Evolutionary conservation across 139 green algal species (phyloP).

Genomic region (Chlorella sp.): DNA sequence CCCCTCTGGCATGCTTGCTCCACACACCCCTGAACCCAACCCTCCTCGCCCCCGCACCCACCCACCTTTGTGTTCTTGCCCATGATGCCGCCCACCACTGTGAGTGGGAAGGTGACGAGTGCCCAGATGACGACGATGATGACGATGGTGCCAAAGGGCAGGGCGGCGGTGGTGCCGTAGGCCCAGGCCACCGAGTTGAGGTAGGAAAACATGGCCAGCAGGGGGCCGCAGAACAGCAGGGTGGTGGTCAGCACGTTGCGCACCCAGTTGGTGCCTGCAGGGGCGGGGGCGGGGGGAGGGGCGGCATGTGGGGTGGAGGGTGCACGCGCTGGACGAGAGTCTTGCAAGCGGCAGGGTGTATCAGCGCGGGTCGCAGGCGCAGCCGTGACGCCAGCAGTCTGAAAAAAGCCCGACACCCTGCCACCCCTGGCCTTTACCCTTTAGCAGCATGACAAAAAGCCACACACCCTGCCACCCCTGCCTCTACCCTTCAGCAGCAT

Average conservation of each 20-base stretch:
- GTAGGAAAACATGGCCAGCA: slow-evolving; percentile 83
- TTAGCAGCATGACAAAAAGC: neutral
- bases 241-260: slow-evolving; percentile 78
- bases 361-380: neutral
- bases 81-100: slow-evolving; percentile 88
- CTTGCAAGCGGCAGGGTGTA: neutral
- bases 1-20: too few relatives aligned
- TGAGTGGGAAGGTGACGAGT: slow-evolving; percentile 92
- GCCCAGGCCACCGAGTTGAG: slow-evolving; percentile 81
- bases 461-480: neutral
- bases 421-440: too few relatives aligned
- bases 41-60: neutral
- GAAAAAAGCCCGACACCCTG: neutral
- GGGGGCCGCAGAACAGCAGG: slow-evolving; percentile 80
- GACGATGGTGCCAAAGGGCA: slow-evolving; percentile 90
- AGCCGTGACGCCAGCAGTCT: neutral
- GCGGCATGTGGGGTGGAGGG: neutral
- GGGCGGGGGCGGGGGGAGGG: neutral
- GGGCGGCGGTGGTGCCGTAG: slow-evolving; percentile 79
- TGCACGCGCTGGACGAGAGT: neutral
- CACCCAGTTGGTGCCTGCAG: slow-evolving; percentile 76
- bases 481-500: neutral
- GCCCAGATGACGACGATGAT: slow-evolving; percentile 89
- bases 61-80: slow-evolving; percentile 73
- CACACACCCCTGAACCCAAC: neutral